Evolutionary conservation across 495 filamentous ascomycete species (phyloP), one percentile per base, ranked within the genome.

Genomic region (Aspergillus ellipticus): DNA sequence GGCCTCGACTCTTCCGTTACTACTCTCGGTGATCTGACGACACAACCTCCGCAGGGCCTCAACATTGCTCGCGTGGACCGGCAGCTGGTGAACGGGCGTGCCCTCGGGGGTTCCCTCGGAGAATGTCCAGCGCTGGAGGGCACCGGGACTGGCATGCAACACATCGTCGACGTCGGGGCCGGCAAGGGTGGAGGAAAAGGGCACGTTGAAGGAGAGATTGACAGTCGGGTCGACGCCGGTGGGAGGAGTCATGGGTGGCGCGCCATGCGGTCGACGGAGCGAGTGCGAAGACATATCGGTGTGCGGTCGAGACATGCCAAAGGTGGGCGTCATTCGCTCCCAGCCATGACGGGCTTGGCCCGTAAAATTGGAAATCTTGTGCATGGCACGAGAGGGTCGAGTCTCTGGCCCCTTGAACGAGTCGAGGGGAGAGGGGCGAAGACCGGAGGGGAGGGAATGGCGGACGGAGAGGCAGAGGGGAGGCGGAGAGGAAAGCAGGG

Each of bases 81-180:
- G 94, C 24, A 98, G 78, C 62, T 92, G 86, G 74, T 94, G 84
- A 28, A 89, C 85, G 4, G 89, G 86, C 19, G 87, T 84, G 59
- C 90, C 88, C 62, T 94, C 89, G 49, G 89, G 84, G 46, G 85
- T 87, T 56, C 87, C 90, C 67, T 89, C 89, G 54, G 95, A 87
- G 69, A 95, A 92, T 20, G 89, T 90, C 94, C 94, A 98, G 61
- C 88, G 85, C 55, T 88, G 83, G 10, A 93, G 81, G 39, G 92
- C 92, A 52, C 86, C 85, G 53, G 83, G 80, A 56, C 85, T 95
- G 57, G 92, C 91, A 73, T 96, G 89, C 49, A 97, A 77, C 59
- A 97, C 89, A 70, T 97, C 92, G 65, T 95, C 89, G 62, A 84
- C 82, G 60, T 96, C 89, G 60, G 94, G 94, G 24, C 95, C 94